Conservation (phyloP, 1,284 basidiomycete genomes). For the Naganishia sp. region DNA sequence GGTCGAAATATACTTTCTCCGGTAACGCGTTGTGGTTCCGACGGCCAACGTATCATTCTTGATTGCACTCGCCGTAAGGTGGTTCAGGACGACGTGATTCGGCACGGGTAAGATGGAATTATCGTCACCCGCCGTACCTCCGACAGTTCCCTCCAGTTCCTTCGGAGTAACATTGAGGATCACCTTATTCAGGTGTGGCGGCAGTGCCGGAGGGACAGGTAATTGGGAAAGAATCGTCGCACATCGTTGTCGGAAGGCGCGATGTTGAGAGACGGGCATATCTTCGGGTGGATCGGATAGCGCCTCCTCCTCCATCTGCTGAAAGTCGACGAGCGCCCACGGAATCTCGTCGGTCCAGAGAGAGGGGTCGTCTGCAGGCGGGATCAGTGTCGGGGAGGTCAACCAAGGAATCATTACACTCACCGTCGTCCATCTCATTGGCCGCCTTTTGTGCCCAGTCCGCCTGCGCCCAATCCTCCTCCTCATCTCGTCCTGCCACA, state of each 20-base stretch:
- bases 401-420: conserved; percentile 25
- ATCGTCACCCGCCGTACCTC: conserved; percentile 68
- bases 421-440: conserved; percentile 39
- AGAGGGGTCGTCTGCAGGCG: conserved; percentile 45
- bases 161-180: conserved; percentile 72
- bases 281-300: conserved; percentile 57
- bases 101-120: conserved; percentile 90
- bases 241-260: conserved; percentile 58
- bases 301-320: conserved; percentile 73
- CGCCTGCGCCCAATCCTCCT: conserved; percentile 48
- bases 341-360: conserved; percentile 77
- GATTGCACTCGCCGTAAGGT: conserved; percentile 94
- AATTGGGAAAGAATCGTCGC: conserved; percentile 48
- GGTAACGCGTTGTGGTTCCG: conserved; percentile 88
- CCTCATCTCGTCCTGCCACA: conserved; percentile 36
- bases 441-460: conserved; percentile 46
- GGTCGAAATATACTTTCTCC: conserved; percentile 79
- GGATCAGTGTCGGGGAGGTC: background rate
- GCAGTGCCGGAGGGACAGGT: conserved; percentile 80
- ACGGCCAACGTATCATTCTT: conserved; percentile 91
- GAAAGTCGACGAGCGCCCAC: conserved; percentile 70
- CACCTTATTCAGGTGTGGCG: conserved; percentile 88
- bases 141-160: conserved; percentile 40
- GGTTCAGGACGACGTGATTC: conserved; percentile 91
- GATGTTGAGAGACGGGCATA: conserved; percentile 42